These are phyloP conservation scores for Talaromyces adpressus DNA, from an alignment of 495 filamentous ascomycete genomes.

Conservation along the genomic window DNA sequence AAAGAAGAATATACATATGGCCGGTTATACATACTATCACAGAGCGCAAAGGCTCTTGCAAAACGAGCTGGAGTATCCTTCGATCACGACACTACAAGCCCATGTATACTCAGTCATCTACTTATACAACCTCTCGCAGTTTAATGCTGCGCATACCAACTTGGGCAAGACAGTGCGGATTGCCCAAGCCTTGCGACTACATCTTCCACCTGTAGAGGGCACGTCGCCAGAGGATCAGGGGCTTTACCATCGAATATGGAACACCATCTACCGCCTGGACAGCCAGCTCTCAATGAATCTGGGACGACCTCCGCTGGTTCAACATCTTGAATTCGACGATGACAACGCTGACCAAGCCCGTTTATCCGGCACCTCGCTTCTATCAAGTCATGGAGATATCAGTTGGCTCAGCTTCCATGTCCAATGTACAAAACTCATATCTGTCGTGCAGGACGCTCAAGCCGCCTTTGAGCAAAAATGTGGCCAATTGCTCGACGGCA, in stretches of 20 bases:
- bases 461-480: background rate
- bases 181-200: constrained; percentile 10
- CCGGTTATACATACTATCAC: constrained; percentile 4
- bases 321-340: background rate
- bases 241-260: constrained; percentile 11
- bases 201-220: constrained; percentile 8
- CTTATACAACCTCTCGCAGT: constrained; percentile 6
- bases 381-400: constrained; percentile 8
- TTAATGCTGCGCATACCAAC: constrained; percentile 8
- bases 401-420: constrained; percentile 16
- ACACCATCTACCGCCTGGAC: constrained; percentile 7
- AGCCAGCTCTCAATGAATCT: constrained; percentile 10
- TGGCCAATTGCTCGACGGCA: background rate
- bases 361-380: constrained; percentile 2
- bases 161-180: constrained; percentile 8
- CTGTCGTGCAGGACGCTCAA: constrained; percentile 6
- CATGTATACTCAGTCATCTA: constrained; percentile 17
- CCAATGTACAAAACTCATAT: constrained; percentile 8
- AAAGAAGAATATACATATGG: background rate
- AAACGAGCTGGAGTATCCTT: constrained; percentile 10
- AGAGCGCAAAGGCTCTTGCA: constrained; percentile 9
- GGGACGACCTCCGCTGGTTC: background rate
- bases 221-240: constrained; percentile 2
- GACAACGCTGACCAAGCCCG: constrained; percentile 4
- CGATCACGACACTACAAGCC: constrained; percentile 12